Evolutionary conservation across 495 filamentous ascomycete species (phyloP).

Genomic region (Chaetomidium leptoderma): DNA sequence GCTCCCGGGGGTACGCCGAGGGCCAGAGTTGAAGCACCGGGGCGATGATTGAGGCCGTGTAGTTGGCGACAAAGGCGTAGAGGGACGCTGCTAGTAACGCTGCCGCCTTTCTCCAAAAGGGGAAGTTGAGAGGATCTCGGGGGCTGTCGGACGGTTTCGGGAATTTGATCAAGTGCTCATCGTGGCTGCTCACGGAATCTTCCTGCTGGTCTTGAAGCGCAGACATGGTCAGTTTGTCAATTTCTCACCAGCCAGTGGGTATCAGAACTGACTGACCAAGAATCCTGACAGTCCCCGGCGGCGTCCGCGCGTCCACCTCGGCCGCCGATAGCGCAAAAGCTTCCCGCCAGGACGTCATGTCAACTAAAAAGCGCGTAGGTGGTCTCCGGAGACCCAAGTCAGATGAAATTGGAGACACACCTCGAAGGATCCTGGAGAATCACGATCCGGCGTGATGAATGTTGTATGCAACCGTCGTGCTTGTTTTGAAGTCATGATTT

Average conservation of each 20-base stretch:
- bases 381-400: not conserved
- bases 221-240: not conserved
- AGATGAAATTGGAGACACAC: not conserved
- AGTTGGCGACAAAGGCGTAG: constrained; percentile 6
- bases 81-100: not conserved
- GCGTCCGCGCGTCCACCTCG: constrained; percentile 2
- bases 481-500: not conserved
- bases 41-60: not conserved
- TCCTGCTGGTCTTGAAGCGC: not conserved
- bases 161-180: not conserved
- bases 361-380: not conserved
- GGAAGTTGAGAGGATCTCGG: not conserved
- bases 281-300: constrained; percentile 4
- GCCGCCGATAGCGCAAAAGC: constrained; percentile 4
- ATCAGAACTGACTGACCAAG: not conserved
- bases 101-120: not conserved
- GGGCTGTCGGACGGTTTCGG: constrained; percentile 2
- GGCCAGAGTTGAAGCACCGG: constrained; percentile 3
- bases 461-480: not conserved
- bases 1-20: not conserved
- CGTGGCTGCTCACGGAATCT: not conserved
- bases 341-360: constrained; percentile 3
- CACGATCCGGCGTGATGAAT: not conserved
- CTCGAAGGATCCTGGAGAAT: not conserved
- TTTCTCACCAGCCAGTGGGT: not conserved